Percentiles rank a stretch among this genome's conserved stretches.
Conservation (phyloP, 108 stramenopile species). For the Cylindrotheca fusiformis region DNA sequence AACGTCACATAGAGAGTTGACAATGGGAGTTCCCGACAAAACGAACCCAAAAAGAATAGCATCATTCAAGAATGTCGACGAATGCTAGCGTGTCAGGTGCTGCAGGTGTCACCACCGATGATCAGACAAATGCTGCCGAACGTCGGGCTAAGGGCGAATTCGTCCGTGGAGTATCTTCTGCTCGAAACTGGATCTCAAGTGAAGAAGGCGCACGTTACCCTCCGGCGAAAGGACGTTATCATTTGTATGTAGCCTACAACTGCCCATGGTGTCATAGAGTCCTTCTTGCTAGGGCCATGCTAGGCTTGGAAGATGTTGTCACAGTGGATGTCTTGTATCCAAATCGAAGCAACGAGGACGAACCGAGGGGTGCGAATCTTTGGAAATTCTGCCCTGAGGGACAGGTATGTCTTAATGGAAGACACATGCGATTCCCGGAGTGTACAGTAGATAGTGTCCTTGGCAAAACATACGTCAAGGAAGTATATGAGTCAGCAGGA, state of each 20-base stretch:
- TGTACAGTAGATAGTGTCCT: conserved; percentile 36
- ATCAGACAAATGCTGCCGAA: conserved; percentile 33
- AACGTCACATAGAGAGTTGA: no score
- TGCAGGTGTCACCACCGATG: conserved; percentile 26
- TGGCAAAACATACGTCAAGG: conserved; percentile 31
- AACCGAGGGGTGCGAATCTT: conserved; percentile 30
- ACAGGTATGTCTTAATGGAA: conserved; percentile 25
- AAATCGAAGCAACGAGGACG: conserved; percentile 29
- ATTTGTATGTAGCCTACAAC: conserved; percentile 64
- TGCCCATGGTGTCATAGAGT: conserved; percentile 74
- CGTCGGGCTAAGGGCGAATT: conserved; percentile 37
- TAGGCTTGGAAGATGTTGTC: conserved; percentile 86
- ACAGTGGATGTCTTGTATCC: conserved; percentile 45
- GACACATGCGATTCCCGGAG: conserved; percentile 16
- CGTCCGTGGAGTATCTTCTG: conserved; percentile 34
- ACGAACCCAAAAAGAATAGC: no score
- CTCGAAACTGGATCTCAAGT: conserved; percentile 44
- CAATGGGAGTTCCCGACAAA: no score
- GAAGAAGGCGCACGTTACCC: conserved; percentile 40
- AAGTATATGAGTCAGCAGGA: conserved; percentile 36
- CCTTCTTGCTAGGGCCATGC: conserved; percentile 59
- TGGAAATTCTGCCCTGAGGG: conserved; percentile 47
- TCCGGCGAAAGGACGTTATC: conserved; percentile 57
- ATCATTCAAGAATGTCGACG: no score
- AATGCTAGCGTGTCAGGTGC: background rate